phyloP scores from a whole-genome alignment of 2,329 filamentous ascomycete genomes.

The Aspergillus hiratsukae region DNA sequence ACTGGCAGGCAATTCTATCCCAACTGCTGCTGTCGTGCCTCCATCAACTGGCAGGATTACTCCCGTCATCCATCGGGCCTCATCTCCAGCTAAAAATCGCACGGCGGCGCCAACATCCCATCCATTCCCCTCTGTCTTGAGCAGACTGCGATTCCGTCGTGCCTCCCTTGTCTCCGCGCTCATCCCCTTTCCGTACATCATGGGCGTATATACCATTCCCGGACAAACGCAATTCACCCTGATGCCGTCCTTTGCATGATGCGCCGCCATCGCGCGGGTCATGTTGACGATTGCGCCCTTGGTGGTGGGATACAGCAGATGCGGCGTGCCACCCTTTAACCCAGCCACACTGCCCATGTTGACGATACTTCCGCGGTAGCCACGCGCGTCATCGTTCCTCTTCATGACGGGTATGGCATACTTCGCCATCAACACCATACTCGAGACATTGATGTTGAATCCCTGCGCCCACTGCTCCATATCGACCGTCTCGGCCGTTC shows the following conservation, averaged over 20 bases:
- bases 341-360: conserved; percentile 60
- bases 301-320: conserved; percentile 50
- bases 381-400: conserved; percentile 45
- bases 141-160: conserved; percentile 46
- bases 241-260: conserved; percentile 49
- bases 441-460: conserved; percentile 59
- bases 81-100: conserved; percentile 49
- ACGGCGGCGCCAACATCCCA: conserved; percentile 53
- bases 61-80: conserved; percentile 52
- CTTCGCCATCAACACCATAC: conserved; percentile 63
- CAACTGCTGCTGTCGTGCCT: conserved; percentile 41
- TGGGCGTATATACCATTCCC: conserved; percentile 53
- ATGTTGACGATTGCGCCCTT: conserved; percentile 55
- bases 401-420: conserved; percentile 58
- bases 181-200: conserved; percentile 52
- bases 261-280: conserved; percentile 53
- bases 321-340: conserved; percentile 48
- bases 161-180: conserved; percentile 47
- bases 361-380: conserved; percentile 20
- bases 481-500: conserved; percentile 59
- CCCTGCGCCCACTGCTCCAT: conserved; percentile 54
- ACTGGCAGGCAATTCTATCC: conserved; percentile 37
- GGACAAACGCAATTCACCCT: conserved; percentile 55
- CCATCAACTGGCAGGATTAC: conserved; percentile 47
- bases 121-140: conserved; percentile 52